Conservation (phyloP, 768 basidiomycete species). For the Inosperma sp. region DNA sequence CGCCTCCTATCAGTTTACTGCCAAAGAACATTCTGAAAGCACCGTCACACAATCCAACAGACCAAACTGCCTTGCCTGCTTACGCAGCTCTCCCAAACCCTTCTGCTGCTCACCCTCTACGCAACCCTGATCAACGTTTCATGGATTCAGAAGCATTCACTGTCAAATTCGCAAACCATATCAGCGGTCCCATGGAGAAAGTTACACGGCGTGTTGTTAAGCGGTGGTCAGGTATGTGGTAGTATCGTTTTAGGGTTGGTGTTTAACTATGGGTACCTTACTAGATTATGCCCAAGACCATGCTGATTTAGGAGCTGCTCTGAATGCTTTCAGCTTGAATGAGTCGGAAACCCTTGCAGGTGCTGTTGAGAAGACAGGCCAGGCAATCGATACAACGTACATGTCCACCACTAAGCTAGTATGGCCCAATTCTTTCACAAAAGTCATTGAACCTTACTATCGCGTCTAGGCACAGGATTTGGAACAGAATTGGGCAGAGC, state of each 20-base stretch:
- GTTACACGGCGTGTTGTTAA: conserved; percentile 89
- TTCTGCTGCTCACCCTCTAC: conserved; percentile 81
- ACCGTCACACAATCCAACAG: conserved; percentile 91
- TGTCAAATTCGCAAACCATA: conserved; percentile 88
- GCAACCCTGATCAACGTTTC: conserved; percentile 92
- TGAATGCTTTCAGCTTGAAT: conserved; percentile 92
- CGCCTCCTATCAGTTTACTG: conserved; percentile 82
- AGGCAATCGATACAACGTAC: conserved; percentile 92
- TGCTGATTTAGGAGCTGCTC: conserved; percentile 83
- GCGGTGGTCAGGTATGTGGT: conserved; percentile 80
- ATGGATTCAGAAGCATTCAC: conserved; percentile 96
- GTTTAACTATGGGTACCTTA: conserved; percentile 5
- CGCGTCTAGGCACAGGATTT: conserved; percentile 77
- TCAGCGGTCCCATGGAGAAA: conserved; percentile 92
- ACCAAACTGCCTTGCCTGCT: conserved; percentile 62
- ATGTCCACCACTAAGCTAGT: conserved; percentile 89
- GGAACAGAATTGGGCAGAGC: conserved; percentile 94
- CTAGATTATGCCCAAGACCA: conserved; percentile 81
- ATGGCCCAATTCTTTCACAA: conserved; percentile 23
- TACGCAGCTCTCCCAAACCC: conserved; percentile 88
- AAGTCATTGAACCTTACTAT: not conserved
- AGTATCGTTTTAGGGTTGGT: conserved; percentile 8
- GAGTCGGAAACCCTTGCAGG: conserved; percentile 69
- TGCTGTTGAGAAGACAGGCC: conserved; percentile 94
- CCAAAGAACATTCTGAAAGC: conserved; percentile 97